Evolutionary conservation across 2,329 filamentous ascomycete genomes (phyloP), one percentile per base, ranked within the genome.

Genomic region (Epichloe amarillans): DNA sequence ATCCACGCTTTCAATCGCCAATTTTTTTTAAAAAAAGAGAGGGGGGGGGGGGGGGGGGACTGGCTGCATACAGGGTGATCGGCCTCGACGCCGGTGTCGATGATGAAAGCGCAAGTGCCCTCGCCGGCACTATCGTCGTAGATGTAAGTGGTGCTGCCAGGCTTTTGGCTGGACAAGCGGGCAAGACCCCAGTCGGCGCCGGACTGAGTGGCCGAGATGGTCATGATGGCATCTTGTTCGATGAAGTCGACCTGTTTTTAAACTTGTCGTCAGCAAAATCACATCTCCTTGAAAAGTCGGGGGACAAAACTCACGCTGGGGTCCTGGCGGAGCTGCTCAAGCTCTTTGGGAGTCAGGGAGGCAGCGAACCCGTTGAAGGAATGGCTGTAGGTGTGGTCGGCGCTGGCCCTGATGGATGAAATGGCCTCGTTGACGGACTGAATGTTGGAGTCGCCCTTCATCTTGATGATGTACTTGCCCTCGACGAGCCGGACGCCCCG

Each of bases 121-220:
- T 58, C 55, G 35, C 69, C 71, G 2, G 67, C 66, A 30, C 57
- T 62, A 1, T 57, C 56, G 50, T 72, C 67, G 57, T 67, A 72
- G 47, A 58, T 58, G 59, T 70, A 72, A 26, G 56, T 56, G 17
- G 55, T 61, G 8, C 53, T 47, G 26, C 58, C 60, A 3, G 61
- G 55, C n/a, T 30, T 26, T 15, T 56, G 54, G 59, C 57, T 64
- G 12, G 69, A 71, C 43, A 72, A 57, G n/a, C 68, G 62, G 2
- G 64, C 61, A 19, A 70, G 60, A 17, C 67, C 68, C 69, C 69
- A 72, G 19, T 67, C 63, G n/a, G 71, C 66, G 42, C 60, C 56
- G 23, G 49, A 50, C 57, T 74, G 70, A 15, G 61, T 61, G n/a
- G 48, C 69, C 62, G 46, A 64, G 53, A 86, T 86, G 71, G 86